Conservation (phyloP, 192 early-diverging fungal species). For the Ramicandelaber brevisporus region DNA sequence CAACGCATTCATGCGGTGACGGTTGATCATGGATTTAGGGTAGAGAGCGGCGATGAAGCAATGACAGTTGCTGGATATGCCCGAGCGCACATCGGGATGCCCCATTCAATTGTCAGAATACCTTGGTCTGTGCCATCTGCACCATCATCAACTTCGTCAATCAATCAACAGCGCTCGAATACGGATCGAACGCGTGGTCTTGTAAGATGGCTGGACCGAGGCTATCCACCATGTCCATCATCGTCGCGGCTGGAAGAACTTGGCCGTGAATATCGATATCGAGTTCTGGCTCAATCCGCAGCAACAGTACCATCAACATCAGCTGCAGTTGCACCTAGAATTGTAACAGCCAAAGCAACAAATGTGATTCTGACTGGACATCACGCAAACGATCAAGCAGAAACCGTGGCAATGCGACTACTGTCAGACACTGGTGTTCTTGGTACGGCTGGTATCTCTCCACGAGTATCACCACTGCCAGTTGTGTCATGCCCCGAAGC, state of each 20-base stretch:
- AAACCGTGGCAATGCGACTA: conserved; percentile 15
- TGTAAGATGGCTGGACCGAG: too few relatives aligned
- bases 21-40: conserved; percentile 14
- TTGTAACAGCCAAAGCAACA: too few relatives aligned
- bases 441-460: conserved; percentile 11
- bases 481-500: not conserved
- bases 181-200: too few relatives aligned
- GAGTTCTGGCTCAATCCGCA: conserved; percentile 5
- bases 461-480: conserved; percentile 4
- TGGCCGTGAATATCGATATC: conserved; percentile 9
- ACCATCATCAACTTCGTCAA: not conserved
- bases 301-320: conserved; percentile 1
- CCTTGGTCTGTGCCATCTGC: conserved; percentile 2
- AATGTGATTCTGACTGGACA: conserved; percentile 13
- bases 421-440: conserved; percentile 11
- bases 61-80: conserved; percentile 6
- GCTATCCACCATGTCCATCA: too few relatives aligned
- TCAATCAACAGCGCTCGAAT: not conserved
- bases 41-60: conserved; percentile 13
- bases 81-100: conserved; percentile 6
- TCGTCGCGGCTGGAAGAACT: conserved; percentile 12
- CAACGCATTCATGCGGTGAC: conserved; percentile 13
- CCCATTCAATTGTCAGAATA: conserved; percentile 7
- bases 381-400: conserved; percentile 17
- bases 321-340: too few relatives aligned